Evolutionary conservation across 2,329 filamentous ascomycete genomes (phyloP), one percentile per base, ranked within the genome.

Genomic region (Fusarium sp.): DNA sequence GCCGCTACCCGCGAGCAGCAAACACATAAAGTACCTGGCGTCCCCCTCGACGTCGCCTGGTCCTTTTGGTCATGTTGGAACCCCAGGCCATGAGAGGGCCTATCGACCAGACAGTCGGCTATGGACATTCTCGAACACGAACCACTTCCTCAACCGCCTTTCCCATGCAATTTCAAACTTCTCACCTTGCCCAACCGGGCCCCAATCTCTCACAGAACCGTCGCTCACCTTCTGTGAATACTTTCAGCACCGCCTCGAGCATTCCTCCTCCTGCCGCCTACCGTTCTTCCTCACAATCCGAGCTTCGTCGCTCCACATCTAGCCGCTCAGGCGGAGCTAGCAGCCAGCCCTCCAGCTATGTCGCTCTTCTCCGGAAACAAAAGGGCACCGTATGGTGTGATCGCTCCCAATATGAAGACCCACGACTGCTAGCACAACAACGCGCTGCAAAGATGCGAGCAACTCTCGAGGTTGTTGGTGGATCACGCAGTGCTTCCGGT

Each of bases 311-410:
- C 74, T 97, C 94, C 33, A 94, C 91, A 35, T 97, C 94, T 7
- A 93, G 93, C 58, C 91, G 94, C 77, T 97, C 94, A 28, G 89
- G 88, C 71, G 85, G 85, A 52, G 80, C 82, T 30, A 77, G 85
- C 62, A 86, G 86, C 21, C 88, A 89, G 70, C 84, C 92, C 4
- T 88, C 88, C n/a, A 92, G 94, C 73, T 99, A 99, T 82, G 96
- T 99, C 58, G 95, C 96, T 40, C 88, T 98, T n/a, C 92, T 99
- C 84, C 91, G 96, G 71, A 96, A 95, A 81, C 96, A 99, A 83
- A 98, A 98, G 82, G 96, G 95, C 37, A 99, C 96, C 0, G 96
- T 99, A 9, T 99, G 96, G 96, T 98, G 95, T 85, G 96, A 98
- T 80, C 92, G 95, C 60, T 90, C 96, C 15, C 96, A 99, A 81